Base-by-base conservation (phyloP, 257 asterid genomes). In the Striga asiatica region DNA sequence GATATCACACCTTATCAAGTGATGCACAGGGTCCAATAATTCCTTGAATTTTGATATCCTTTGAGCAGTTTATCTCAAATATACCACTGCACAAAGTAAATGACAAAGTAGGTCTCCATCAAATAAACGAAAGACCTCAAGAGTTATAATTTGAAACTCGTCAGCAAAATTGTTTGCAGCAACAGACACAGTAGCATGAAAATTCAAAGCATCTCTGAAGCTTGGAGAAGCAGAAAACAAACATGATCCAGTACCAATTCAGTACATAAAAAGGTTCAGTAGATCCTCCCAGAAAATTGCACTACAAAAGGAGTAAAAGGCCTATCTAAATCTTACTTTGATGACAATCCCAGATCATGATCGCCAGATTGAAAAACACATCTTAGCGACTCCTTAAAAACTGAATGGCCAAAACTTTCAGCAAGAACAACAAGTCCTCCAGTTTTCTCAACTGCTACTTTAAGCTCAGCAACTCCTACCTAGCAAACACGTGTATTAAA, bases 401-500 rank as follows among this genome's bases (percentile, higher is more conserved):
- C 94, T 47, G 93, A 81, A 78, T 89, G 98, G 60, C 96, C 96
- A 73, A 89, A 86, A 76, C 98, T 89, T 81, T 89, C 98, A 50
- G 98, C 92, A 56, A 86, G 83, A 53, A 83, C 96, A 74, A 83
- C 83, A 61, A 89, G 82, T 20, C 98, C 98, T 60, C 98, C 98
- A 43, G 98, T 86, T 77, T 65, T 89, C 63, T 89, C 98, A 61
- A 84, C 72, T 31, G 88, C 96, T 66, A 82, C 80, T 80, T 89
- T 89, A 66, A 86, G 84, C 76, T 89, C 98, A 50, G 98, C 95
- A 69, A 89, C 78, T 58, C 98, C 98, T 57, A 89, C 98, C 98
- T 89, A 66, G 70, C 53, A 62, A 46, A 48, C 50, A 32, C 21
- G 38, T 21, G 31, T 28, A 49, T 55, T 35, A 45, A 47, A 54